Conservation (phyloP, 2,329 filamentous ascomycete genomes). For the Colletotrichum liaoningense region DNA sequence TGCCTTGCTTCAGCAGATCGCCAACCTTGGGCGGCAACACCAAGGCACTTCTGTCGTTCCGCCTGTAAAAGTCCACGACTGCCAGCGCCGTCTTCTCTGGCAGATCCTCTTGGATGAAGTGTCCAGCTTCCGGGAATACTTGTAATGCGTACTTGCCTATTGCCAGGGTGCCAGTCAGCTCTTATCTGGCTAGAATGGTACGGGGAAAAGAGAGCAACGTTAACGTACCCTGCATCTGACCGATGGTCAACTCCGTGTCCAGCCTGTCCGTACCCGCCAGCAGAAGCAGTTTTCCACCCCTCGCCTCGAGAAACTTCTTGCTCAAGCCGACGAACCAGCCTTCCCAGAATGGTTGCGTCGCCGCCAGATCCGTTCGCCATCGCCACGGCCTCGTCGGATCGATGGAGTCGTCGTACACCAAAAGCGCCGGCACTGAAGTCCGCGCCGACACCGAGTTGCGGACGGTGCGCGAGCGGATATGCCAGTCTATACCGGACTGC, state of each 20-base stretch:
- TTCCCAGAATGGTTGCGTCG: constrained; percentile 92
- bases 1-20: constrained; percentile 73
- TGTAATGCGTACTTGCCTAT: constrained; percentile 92
- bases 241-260: constrained; percentile 93
- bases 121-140: constrained; percentile 93
- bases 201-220: not conserved
- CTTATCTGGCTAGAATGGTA: not conserved
- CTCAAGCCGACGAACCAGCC: constrained; percentile 92
- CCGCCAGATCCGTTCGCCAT: constrained; percentile 87
- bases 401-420: constrained; percentile 61
- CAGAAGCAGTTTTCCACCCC: constrained; percentile 85
- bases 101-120: constrained; percentile 96
- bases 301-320: constrained; percentile 84
- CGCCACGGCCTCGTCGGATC: constrained; percentile 68
- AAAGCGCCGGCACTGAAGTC: constrained; percentile 85
- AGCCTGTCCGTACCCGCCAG: constrained; percentile 90
- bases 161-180: constrained; percentile 18
- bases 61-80: constrained; percentile 88
- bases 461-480: constrained; percentile 88
- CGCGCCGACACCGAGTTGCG: constrained; percentile 86
- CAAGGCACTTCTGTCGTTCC: constrained; percentile 87
- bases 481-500: constrained; percentile 90
- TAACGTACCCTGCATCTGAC: constrained; percentile 89
- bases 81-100: constrained; percentile 89
- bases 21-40: constrained; percentile 94